Conservation (phyloP, 2,329 filamentous ascomycete species). For the Aspergillus uvarum region DNA sequence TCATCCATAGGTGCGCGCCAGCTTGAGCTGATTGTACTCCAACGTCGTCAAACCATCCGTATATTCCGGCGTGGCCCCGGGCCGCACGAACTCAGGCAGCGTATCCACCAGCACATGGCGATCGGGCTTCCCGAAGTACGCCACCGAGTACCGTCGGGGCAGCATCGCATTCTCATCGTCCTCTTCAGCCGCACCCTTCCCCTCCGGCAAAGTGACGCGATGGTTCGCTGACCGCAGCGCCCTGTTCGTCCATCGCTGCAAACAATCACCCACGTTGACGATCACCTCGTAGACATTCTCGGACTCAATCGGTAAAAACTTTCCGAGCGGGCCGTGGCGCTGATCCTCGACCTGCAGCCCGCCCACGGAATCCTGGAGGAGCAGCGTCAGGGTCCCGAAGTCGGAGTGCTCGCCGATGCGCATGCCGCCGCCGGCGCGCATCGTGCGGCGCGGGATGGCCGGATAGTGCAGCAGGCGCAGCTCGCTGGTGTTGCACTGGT, state of each 20-base stretch:
- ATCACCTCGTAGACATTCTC: too few relatives aligned
- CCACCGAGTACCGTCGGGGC: slow-evolving; percentile 31
- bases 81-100: slow-evolving; percentile 17
- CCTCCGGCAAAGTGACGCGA: too few relatives aligned
- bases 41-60: too few relatives aligned
- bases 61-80: too few relatives aligned
- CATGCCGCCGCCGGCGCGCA: slow-evolving; percentile 23
- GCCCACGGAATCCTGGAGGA: slow-evolving; percentile 49
- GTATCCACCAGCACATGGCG: slow-evolving; percentile 19
- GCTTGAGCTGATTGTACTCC: too few relatives aligned
- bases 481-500: slow-evolving; percentile 56
- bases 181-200: not conserved
- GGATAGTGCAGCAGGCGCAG: slow-evolving; percentile 61
- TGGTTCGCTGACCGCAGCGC: too few relatives aligned
- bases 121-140: slow-evolving; percentile 31
- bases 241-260: too few relatives aligned
- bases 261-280: too few relatives aligned
- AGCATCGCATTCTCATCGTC: slow-evolving; percentile 29
- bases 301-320: too few relatives aligned
- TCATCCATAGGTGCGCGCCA: too few relatives aligned
- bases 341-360: too few relatives aligned
- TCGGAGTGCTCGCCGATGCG: slow-evolving; percentile 55
- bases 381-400: slow-evolving; percentile 51
- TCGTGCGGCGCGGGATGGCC: slow-evolving; percentile 33
- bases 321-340: too few relatives aligned